Evolutionary conservation across 805 yeast genomes (phyloP).

Genomic region (Candida manassasensis): DNA sequence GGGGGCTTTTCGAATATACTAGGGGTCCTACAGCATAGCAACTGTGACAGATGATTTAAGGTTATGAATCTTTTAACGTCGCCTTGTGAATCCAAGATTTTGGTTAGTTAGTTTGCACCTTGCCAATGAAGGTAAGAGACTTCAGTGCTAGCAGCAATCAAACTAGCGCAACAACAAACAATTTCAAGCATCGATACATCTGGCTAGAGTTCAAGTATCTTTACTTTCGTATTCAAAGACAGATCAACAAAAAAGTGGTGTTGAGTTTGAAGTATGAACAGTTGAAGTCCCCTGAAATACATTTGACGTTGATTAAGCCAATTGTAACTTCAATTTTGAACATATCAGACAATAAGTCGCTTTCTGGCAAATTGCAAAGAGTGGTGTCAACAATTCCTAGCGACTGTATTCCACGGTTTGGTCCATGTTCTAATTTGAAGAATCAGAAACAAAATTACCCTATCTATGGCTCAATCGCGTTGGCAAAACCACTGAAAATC

Average conservation of each 20-base stretch:
- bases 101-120: no score
- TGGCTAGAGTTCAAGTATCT: constrained; percentile 34
- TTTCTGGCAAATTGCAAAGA: constrained; percentile 28
- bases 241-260: constrained; percentile 38
- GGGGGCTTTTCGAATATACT: no score
- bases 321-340: constrained; percentile 36
- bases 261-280: constrained; percentile 48
- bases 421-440: constrained; percentile 11
- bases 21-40: no score
- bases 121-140: constrained; percentile 2
- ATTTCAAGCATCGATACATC: neutral
- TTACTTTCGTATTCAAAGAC: constrained; percentile 39
- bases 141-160: constrained; percentile 2
- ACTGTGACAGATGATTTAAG: no score
- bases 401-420: constrained; percentile 16
- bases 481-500: constrained; percentile 13
- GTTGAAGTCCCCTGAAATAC: constrained; percentile 46
- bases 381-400: constrained; percentile 25
- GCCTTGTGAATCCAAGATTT: no score
- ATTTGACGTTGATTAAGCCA: constrained; percentile 44
- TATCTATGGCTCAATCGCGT: constrained; percentile 2
- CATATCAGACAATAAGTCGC: constrained; percentile 32
- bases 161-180: neutral
- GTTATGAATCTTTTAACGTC: no score
- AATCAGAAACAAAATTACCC: constrained; percentile 5